phyloP scores from a whole-genome alignment of 1,139 yeast species.

The Yamadazyma atmosphaerica region DNA sequence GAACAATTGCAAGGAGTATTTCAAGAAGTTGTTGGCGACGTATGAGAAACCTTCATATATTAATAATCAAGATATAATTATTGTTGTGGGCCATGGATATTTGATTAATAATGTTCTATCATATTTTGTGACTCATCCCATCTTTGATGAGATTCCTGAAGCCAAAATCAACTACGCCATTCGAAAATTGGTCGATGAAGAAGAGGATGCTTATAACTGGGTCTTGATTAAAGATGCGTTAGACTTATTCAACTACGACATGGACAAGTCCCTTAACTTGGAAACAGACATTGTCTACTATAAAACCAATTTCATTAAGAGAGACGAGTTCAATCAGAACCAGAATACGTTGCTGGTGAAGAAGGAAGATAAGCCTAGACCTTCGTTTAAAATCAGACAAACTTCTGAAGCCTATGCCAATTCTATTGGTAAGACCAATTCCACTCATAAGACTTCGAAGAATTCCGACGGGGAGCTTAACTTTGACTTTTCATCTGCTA shows the following conservation, averaged over 20 bases:
- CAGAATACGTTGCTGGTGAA: conserved; percentile 8
- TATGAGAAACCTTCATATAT: conserved; percentile 41
- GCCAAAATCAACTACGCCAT: conserved; percentile 38
- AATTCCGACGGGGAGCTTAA: no score
- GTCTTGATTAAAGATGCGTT: conserved; percentile 36
- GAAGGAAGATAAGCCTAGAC: conserved; percentile 17
- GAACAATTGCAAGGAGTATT: conserved; percentile 41
- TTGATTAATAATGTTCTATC: conserved; percentile 41
- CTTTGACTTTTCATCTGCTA: no score
- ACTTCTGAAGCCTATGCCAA: conserved; percentile 13
- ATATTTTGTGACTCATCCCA: conserved; percentile 46
- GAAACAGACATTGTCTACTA: conserved; percentile 48
- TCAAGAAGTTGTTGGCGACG: conserved; percentile 44
- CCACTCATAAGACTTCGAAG: conserved; percentile 5
- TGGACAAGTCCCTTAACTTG: conserved; percentile 37
- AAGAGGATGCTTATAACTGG: conserved; percentile 26
- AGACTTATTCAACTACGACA: conserved; percentile 25
- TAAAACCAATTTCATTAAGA: conserved; percentile 45
- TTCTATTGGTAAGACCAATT: conserved; percentile 8
- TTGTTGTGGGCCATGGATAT: conserved; percentile 47
- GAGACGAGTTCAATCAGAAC: conserved; percentile 28
- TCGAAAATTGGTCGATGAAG: conserved; percentile 17
- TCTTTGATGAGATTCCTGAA: conserved; percentile 49
- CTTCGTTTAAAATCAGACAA: conserved; percentile 18
- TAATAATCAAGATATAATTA: conserved; percentile 36